phyloP scores from a whole-genome alignment of 169 alveolate genomes.

The Blepharisma undulans region DNA sequence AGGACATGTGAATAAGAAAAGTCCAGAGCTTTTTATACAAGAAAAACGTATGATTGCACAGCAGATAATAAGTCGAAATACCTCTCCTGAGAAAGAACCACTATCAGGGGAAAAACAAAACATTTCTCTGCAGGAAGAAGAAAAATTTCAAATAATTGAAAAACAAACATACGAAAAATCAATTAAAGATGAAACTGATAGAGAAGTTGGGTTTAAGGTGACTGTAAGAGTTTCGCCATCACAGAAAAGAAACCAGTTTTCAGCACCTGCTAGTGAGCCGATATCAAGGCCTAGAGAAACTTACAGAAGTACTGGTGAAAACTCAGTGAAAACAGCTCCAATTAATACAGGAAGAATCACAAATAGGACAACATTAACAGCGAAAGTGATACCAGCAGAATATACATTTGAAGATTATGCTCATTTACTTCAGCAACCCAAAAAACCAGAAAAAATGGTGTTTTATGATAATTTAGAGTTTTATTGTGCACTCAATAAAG shows the following conservation, averaged over 20 bases:
- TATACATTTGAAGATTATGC: conserved; percentile 26
- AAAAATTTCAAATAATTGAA: background rate
- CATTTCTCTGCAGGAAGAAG: background rate
- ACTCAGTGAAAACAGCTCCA: conserved; percentile 7
- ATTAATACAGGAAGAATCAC: background rate
- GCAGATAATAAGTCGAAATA: background rate
- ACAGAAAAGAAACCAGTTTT: background rate
- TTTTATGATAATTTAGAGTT: conserved; percentile 57
- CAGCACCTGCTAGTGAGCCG: background rate
- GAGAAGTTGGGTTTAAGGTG: background rate
- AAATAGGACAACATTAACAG: background rate
- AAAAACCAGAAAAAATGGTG: background rate
- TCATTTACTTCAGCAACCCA: background rate
- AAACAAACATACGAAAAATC: background rate
- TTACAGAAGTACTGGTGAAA: background rate
- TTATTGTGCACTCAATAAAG: conserved; percentile 52
- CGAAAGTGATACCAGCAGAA: background rate
- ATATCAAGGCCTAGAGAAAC: background rate
- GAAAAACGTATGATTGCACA: background rate
- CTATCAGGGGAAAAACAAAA: background rate
- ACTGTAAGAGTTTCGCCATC: background rate
- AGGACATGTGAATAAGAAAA: background rate
- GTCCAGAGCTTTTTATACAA: background rate
- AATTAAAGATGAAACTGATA: conserved; percentile 4
- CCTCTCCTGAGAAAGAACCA: background rate